A percentile compares a stretch with the other conserved stretches of the same genome.
phyloP scores from a whole-genome alignment of 83 land plant genomes.

The Picea abies region DNA sequence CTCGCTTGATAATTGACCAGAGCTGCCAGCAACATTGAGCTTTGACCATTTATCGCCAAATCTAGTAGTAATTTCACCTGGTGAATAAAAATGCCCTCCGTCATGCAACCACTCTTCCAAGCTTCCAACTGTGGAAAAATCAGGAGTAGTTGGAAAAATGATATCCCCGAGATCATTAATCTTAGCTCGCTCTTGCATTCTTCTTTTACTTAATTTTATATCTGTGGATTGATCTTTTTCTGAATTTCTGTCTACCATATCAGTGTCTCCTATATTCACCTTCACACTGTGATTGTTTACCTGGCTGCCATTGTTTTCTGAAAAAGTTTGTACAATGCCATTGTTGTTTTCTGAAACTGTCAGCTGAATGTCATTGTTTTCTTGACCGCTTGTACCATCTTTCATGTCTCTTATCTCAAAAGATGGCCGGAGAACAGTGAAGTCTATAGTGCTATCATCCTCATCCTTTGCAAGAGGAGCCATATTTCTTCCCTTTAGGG shows the following conservation, averaged over 20 bases:
- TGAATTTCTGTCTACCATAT: background rate
- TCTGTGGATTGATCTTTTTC: background rate
- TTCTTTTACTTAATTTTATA: background rate
- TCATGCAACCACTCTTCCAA: constrained; percentile 2
- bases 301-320: background rate
- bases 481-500: no score
- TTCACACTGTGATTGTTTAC: background rate
- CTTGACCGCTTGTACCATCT: background rate
- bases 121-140: constrained; percentile 2
- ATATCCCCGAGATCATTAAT: background rate
- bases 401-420: background rate
- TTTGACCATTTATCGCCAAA: background rate
- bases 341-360: background rate
- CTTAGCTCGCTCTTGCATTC: background rate
- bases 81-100: background rate
- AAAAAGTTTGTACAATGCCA: background rate
- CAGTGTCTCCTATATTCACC: background rate
- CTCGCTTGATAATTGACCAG: background rate
- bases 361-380: no score
- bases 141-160: background rate
- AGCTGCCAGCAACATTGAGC: background rate
- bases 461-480: background rate
- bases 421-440: background rate
- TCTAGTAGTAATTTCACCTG: background rate
- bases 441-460: background rate